A percentile compares a stretch with the other conserved stretches of the same genome.
phyloP scores from a whole-genome alignment of 228 moss, liverwort and hornwort species.

The Sphagnum magellanicum region DNA sequence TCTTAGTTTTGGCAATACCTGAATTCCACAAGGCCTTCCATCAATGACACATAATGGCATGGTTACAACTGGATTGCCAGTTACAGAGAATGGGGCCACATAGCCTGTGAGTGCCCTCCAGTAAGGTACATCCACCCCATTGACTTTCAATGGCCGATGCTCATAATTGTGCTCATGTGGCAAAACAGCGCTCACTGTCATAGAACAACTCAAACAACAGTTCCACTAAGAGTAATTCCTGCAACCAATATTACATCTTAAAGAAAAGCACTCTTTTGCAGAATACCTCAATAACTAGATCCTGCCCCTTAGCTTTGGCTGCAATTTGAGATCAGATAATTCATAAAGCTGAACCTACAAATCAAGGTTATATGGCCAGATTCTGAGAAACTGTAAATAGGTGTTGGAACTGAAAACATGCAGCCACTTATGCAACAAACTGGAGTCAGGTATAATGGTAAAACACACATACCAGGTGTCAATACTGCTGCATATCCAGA shows the following conservation, averaged over 20 bases:
- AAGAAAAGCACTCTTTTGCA: too few species aligned
- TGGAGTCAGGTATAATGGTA: too few species aligned
- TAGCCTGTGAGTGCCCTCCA: conserved; percentile 52
- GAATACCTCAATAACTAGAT: too few species aligned
- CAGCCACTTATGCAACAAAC: too few species aligned
- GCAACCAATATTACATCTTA: too few species aligned
- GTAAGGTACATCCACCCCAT: conserved; percentile 44
- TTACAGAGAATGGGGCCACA: conserved; percentile 65
- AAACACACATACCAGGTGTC: conserved; percentile 34
- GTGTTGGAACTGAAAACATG: too few species aligned
- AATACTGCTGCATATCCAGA: conserved; percentile 30
- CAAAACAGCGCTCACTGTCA: conserved; percentile 66
- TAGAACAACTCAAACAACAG: neutral
- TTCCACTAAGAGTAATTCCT: neutral
- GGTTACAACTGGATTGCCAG: conserved; percentile 68
- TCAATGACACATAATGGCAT: conserved; percentile 57
- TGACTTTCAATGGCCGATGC: conserved; percentile 38
- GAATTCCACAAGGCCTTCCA: conserved; percentile 69
- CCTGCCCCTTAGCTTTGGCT: too few species aligned
- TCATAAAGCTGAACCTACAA: too few species aligned
- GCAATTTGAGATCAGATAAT: too few species aligned
- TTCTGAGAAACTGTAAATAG: too few species aligned
- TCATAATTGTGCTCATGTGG: conserved; percentile 66
- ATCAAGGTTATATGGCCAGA: too few species aligned
- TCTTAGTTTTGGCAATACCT: conserved; percentile 24